Evolutionary conservation across 768 basidiomycete species (phyloP).

Genomic region (Kwoniella sp.): DNA sequence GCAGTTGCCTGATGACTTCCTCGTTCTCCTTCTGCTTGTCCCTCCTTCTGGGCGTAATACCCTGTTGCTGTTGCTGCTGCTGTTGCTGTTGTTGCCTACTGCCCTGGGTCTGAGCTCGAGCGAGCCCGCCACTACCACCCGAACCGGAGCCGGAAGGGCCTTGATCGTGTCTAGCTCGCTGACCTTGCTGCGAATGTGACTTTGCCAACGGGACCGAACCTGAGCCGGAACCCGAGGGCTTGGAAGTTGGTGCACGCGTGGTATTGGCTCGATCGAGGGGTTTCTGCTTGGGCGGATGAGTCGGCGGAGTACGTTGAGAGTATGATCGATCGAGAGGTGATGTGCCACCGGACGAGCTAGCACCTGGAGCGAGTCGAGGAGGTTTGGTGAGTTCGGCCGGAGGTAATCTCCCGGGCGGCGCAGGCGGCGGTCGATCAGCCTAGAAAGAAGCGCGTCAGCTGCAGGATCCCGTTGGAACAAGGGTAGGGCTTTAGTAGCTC

Average conservation of each 20-base stretch:
- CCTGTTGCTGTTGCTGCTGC: conserved; percentile 50
- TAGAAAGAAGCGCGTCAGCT: conserved; percentile 15
- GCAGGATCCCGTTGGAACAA: neutral
- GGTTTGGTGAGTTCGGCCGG: conserved; percentile 35
- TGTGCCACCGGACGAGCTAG: conserved; percentile 46
- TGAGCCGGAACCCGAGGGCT: conserved; percentile 32
- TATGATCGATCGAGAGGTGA: conserved; percentile 60
- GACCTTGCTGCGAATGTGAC: conserved; percentile 54
- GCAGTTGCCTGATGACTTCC: conserved; percentile 86
- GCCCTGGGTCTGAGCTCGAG: conserved; percentile 32
- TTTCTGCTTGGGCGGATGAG: conserved; percentile 66
- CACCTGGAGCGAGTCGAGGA: conserved; percentile 43
- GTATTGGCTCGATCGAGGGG: conserved; percentile 84
- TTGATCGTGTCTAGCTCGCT: conserved; percentile 30
- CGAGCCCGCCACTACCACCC: conserved; percentile 3
- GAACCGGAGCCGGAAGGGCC: conserved; percentile 21
- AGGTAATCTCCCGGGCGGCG: conserved; percentile 37
- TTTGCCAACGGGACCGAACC: conserved; percentile 36
- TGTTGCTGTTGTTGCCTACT: conserved; percentile 49
- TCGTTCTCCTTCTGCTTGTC: conserved; percentile 72
- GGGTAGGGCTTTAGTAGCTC: neutral
- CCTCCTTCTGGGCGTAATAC: conserved; percentile 77
- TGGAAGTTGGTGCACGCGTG: conserved; percentile 67
- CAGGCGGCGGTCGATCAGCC: conserved; percentile 42
- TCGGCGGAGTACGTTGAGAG: conserved; percentile 76